Evolutionary conservation across 2,329 filamentous ascomycete genomes (phyloP).

Genomic region (Penicillium sclerotiorum): DNA sequence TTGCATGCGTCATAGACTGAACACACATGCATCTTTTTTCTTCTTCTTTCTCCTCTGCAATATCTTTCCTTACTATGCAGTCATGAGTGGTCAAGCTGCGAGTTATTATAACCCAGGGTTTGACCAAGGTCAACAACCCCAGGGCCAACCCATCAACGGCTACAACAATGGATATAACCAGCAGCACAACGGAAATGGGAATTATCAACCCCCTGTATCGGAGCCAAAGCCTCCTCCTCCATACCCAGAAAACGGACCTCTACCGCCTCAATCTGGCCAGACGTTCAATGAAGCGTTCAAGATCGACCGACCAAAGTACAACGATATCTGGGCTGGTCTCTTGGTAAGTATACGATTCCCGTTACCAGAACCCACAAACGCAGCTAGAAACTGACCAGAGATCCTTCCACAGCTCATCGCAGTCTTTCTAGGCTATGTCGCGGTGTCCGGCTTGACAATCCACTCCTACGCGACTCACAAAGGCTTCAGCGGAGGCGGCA

Average conservation of each 20-base stretch:
- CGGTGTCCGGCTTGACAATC: constrained; percentile 73
- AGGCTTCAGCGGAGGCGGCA: constrained; percentile 67
- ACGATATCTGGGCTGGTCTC: constrained; percentile 86
- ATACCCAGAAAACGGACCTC: constrained; percentile 17
- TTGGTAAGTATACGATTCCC: constrained; percentile 59
- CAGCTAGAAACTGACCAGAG: constrained; percentile 4
- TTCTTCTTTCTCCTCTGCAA: constrained; percentile 2
- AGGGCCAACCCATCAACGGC: constrained; percentile 18
- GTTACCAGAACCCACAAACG: background rate
- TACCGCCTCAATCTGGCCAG: constrained; percentile 21
- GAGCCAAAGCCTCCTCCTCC: constrained; percentile 22
- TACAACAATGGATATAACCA: constrained; percentile 17
- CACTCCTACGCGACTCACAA: constrained; percentile 71
- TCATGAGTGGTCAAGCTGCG: constrained; percentile 42
- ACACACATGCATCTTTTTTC: too few relatives aligned
- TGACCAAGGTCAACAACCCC: too few relatives aligned
- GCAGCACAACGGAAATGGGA: constrained; percentile 20
- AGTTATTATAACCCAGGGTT: constrained; percentile 38
- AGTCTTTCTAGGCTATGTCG: constrained; percentile 72
- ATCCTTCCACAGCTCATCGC: constrained; percentile 60
- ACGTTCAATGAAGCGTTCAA: constrained; percentile 80
- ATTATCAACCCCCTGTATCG: constrained; percentile 24
- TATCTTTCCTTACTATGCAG: constrained; percentile 10
- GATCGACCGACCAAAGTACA: constrained; percentile 80
- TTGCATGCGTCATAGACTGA: too few relatives aligned